Base-by-base conservation (phyloP, 1,284 basidiomycete species). In the Neolentinus lepideus region DNA sequence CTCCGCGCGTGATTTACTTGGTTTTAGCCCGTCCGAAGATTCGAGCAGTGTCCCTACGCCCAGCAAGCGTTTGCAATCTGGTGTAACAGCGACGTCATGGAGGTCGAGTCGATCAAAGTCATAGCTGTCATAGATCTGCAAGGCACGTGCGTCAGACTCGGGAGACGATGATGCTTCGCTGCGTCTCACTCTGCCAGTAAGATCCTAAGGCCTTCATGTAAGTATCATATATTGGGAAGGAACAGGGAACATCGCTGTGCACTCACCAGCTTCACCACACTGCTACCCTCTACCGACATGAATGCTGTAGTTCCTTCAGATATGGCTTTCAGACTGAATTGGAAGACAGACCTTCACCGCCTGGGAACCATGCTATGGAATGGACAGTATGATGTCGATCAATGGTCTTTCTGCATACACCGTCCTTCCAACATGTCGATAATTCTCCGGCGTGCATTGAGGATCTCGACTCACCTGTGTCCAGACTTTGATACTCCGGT, bases 401-500 rank as follows among this genome's bases (percentile, higher is more conserved):
- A 56, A 91, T 89, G 0, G 84, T 88, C 65, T 77, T 81, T 61
- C 75, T 79, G 64, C 85, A 88, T 51, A 88, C 83, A 57, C 87
- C 86, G 55, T 87, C 82, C 86, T 89, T 60, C 52, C 38, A 48
- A 33, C 55, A 57, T 21, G 19, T 43, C 16, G n/a, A 21, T 43
- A 46, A 51, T 48, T 63, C 4, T 24, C 21, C 4, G 26, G 10
- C 8, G 19, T 14, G 4, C 27, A 33, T 31, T 14, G 51, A 31
- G 52, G 36, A 22, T 51, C 14, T 31, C 12, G 52, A 24, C 46
- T 45, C 2, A 86, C 85, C 72, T 83, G 79, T 9, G 80, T 83
- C 88, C 88, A 91, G 51, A 91, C 73, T 68, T 90, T 90, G 59
- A 91, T 76, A n/a, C 80, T 81, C 57, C 83, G 78, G 55, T 73